Evolutionary conservation across 371 early-diverging fungal species (phyloP), one percentile per base, ranked within the genome.

Genomic region (Basidiobolus meristosporus): DNA sequence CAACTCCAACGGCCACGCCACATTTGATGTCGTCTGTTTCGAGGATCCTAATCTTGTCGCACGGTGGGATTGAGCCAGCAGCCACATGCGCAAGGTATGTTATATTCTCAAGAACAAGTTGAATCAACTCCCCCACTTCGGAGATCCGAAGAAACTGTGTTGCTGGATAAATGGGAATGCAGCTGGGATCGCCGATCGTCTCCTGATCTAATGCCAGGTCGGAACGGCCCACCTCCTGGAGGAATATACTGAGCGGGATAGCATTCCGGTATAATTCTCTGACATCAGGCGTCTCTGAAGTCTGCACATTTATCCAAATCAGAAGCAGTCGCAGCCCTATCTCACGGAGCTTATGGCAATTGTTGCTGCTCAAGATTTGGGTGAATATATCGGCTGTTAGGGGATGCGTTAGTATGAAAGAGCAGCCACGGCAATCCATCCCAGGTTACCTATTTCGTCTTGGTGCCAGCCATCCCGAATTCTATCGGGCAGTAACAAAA

Each of bases 401-500:
- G 9, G 14, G 20, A 39, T 1, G 20, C 28, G 9, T 26, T 16
- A 14, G 15, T 7, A 22, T 7, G 22, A 17, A 12, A 16, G 17
- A 23, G 37, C 42, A 26, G 2, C 26, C 23, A 36, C 5, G 10
- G 1, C 2, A 39, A 6, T 7, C 3, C 16, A 19, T 7, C 20
- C 16, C 0, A 16, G 23, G 34, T 43, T 50, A 71, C 73, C 67
- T 39, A 85, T 70, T 37, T 64, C 57, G 26, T 57, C 54, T 21
- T 65, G 48, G 44, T 79, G 71, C 86, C 81, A 86, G 7, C 82
- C 82, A 38, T 62, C 58, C 12, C 72, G 63, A 57, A 82, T 68
- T 38, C 68, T 52, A 44, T 76, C 77, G 9, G 76, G 74, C 3
- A 75, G 52, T 54, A 61, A 75, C 9, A 72, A 43, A 42, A 83